These are phyloP conservation scores for Aspergillus mulundensis DNA, from an alignment of 495 filamentous ascomycete species.

Conservation along the genomic window DNA sequence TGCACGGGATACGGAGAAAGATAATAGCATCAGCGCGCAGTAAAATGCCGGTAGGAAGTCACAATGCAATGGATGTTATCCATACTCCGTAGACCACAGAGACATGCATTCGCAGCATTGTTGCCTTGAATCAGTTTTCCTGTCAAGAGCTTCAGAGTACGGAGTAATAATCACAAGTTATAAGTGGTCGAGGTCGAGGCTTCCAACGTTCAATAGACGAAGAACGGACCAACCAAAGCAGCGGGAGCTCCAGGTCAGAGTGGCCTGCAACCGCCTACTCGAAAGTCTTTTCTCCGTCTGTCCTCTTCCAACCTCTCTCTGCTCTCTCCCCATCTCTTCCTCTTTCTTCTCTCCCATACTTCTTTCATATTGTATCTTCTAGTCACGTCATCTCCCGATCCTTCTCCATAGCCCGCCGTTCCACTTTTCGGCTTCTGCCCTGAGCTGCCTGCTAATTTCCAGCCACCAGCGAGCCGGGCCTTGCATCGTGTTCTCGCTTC, in stretches of 20 bases:
- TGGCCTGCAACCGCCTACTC: constrained; percentile 6
- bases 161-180: not conserved
- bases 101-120: not conserved
- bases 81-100: not conserved
- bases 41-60: constrained; percentile 1
- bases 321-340: constrained; percentile 23
- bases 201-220: constrained; percentile 3
- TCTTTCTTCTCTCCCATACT: constrained; percentile 30
- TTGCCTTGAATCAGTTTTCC: no score
- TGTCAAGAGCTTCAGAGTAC: not conserved
- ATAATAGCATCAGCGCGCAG: not conserved
- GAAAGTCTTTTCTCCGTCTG: constrained; percentile 17
- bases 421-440: constrained; percentile 22
- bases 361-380: constrained; percentile 31
- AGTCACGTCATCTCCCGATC: constrained; percentile 34
- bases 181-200: not conserved
- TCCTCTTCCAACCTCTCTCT: constrained; percentile 16
- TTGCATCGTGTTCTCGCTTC: constrained; percentile 19
- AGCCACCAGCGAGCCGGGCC: constrained; percentile 44
- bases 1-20: not conserved
- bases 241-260: constrained; percentile 7
- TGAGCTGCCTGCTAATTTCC: constrained; percentile 45
- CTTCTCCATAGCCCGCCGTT: constrained; percentile 29
- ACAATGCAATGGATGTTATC: not conserved
- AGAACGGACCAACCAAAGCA: constrained; percentile 6